Percentiles rank a stretch among this genome's conserved stretches.
These are phyloP conservation scores for Fusarium fujikuroi DNA, from an alignment of 2,329 filamentous ascomycete species.

Conservation along the genomic window DNA sequence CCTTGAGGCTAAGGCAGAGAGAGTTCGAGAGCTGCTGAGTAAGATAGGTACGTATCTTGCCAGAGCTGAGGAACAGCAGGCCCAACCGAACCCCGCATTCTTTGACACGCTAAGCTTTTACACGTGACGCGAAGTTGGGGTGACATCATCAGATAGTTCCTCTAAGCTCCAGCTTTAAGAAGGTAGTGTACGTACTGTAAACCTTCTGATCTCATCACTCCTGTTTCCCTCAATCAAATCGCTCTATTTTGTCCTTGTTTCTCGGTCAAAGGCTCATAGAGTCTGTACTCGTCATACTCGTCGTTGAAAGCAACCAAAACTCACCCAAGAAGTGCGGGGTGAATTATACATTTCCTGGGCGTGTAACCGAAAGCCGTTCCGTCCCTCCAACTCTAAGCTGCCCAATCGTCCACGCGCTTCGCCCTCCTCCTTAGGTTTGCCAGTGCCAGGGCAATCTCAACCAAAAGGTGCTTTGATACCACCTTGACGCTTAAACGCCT, in stretches of 20 bases:
- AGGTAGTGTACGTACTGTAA: conserved; percentile 44
- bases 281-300: conserved; percentile 24
- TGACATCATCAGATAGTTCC: conserved; percentile 46
- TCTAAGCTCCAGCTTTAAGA: conserved; percentile 44
- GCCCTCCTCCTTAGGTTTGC: conserved; percentile 25
- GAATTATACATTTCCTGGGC: conserved; percentile 35
- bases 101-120: conserved; percentile 35
- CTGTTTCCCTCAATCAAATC: conserved; percentile 30
- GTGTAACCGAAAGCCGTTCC: conserved; percentile 45
- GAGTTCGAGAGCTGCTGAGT: conserved; percentile 8
- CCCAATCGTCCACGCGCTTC: conserved; percentile 36
- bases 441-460: conserved; percentile 39
- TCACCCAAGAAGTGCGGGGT: conserved; percentile 44
- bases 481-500: conserved; percentile 34
- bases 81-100: conserved; percentile 45
- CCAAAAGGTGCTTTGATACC: conserved; percentile 30
- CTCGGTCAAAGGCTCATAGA: not conserved
- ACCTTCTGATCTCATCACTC: conserved; percentile 18
- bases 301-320: conserved; percentile 13
- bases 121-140: conserved; percentile 40
- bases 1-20: conserved; percentile 44
- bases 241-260: conserved; percentile 37
- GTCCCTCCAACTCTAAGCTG: conserved; percentile 44
- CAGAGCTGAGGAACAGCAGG: conserved; percentile 23
- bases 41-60: conserved; percentile 24